A percentile compares a stretch with the other conserved stretches of the same genome.
These are phyloP conservation scores for Colletotrichum ledebouriae DNA, from an alignment of 2,329 filamentous ascomycete genomes.

Conservation along the genomic window DNA sequence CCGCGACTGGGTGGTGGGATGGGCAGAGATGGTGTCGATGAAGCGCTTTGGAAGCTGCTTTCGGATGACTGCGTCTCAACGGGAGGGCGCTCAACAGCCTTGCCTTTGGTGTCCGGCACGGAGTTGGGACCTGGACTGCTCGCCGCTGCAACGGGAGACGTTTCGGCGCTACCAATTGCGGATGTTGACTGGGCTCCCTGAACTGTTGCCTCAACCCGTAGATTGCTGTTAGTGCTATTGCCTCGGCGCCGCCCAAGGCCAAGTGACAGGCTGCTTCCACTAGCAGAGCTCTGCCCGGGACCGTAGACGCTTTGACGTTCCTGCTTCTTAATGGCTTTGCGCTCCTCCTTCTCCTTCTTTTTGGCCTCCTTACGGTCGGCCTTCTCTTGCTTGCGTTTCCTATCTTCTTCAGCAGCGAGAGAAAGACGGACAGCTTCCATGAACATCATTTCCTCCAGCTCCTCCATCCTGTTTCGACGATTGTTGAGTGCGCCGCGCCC, in stretches of 20 bases:
- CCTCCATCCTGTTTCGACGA: constrained; percentile 75
- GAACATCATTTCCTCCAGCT: constrained; percentile 98
- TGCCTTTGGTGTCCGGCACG: constrained; percentile 71
- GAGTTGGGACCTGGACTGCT: constrained; percentile 49
- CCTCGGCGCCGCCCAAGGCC: constrained; percentile 70
- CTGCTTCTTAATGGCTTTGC: constrained; percentile 79
- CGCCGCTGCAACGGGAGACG: constrained; percentile 50
- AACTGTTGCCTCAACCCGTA: constrained; percentile 68
- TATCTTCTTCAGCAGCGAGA: constrained; percentile 91
- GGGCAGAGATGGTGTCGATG: constrained; percentile 57
- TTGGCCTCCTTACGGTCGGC: constrained; percentile 86
- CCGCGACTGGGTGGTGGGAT: constrained; percentile 67
- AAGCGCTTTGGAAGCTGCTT: constrained; percentile 42
- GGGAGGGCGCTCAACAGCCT: constrained; percentile 72
- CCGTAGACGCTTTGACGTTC: constrained; percentile 54
- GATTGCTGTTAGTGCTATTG: constrained; percentile 71
- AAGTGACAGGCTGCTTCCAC: constrained; percentile 75
- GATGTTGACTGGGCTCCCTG: constrained; percentile 54
- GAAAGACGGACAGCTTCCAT: constrained; percentile 94
- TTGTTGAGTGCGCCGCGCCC: constrained; percentile 47
- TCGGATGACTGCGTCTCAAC: constrained; percentile 46
- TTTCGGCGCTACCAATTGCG: constrained; percentile 22
- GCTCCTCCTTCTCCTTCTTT: constrained; percentile 85
- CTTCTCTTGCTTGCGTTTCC: constrained; percentile 87
- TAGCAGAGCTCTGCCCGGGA: constrained; percentile 63